Percentiles rank a stretch among this genome's conserved stretches.
phyloP scores from a whole-genome alignment of 768 basidiomycete genomes.

The Gautieria morchelliformis region DNA sequence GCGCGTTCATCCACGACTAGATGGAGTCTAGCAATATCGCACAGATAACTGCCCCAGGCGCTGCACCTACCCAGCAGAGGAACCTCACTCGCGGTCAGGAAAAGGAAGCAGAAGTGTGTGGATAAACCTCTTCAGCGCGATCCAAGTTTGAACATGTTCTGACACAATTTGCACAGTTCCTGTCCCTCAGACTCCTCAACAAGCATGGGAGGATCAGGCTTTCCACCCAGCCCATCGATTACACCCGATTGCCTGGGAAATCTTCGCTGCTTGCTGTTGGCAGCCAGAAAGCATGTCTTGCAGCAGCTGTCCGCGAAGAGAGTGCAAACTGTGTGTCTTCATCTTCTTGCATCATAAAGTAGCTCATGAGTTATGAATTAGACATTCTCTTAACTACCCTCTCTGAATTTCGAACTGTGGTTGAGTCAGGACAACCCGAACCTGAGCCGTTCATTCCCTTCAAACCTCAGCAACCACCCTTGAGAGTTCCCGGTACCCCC shows the following conservation, averaged over 20 bases:
- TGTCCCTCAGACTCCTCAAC: constrained; percentile 33
- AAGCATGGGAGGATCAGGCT: constrained; percentile 58
- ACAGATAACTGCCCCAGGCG: neutral
- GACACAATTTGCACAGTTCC: constrained; percentile 20
- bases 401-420: constrained; percentile 37
- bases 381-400: constrained; percentile 57
- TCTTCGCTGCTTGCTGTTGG: constrained; percentile 49
- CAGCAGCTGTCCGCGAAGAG: constrained; percentile 38
- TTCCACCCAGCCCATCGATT: constrained; percentile 41
- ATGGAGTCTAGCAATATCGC: neutral
- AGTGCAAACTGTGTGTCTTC: constrained; percentile 15
- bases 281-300: constrained; percentile 62
- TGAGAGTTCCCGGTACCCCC: constrained; percentile 36
- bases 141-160: neutral
- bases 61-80: neutral
- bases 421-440: constrained; percentile 19
- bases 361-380: constrained; percentile 18
- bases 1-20: neutral
- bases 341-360: constrained; percentile 22
- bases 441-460: constrained; percentile 38
- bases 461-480: constrained; percentile 41
- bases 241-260: constrained; percentile 31
- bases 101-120: constrained; percentile 1
- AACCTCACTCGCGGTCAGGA: neutral
- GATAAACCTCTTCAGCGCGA: neutral